Evolutionary conservation across 192 early-diverging fungal species (phyloP).

Genomic region (Chytriomyces hyalinus): DNA sequence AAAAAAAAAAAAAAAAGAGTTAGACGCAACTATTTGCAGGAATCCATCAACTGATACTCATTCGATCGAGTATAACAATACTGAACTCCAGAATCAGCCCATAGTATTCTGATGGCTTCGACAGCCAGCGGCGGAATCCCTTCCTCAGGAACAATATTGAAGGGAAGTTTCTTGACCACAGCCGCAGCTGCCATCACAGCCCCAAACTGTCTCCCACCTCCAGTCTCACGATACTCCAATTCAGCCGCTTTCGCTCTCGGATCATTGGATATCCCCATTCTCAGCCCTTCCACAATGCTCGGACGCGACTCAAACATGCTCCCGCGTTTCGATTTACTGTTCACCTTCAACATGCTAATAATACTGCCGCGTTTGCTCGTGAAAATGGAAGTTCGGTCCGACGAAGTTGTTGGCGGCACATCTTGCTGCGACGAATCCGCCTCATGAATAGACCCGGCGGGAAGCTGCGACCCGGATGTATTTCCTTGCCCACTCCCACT

Average conservation of each 20-base stretch:
- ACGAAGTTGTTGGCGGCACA: no score
- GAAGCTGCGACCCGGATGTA: no score
- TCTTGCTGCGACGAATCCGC: no score
- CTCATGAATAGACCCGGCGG: no score
- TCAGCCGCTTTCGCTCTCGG: constrained; percentile 14
- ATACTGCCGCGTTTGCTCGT: not conserved
- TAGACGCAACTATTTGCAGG: constrained; percentile 51
- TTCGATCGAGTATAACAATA: constrained; percentile 76
- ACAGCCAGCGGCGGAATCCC: constrained; percentile 80
- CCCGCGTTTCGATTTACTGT: not conserved
- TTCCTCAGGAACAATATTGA: constrained; percentile 56
- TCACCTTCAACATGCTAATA: not conserved
- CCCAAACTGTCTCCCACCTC: not conserved
- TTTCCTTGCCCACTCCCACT: not conserved
- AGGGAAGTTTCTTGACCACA: not conserved
- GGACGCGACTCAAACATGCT: not conserved
- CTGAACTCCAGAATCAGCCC: constrained; percentile 81
- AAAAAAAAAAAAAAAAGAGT: not conserved
- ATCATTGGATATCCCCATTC: not conserved
- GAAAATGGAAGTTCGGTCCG: not conserved
- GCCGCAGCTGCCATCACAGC: constrained; percentile 10
- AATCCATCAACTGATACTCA: constrained; percentile 96
- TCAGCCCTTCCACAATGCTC: not conserved
- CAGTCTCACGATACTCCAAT: constrained; percentile 7
- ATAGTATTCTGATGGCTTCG: constrained; percentile 76